These are phyloP conservation scores for Claviceps sp. DNA, from an alignment of 2,329 filamentous ascomycete species.

Conservation along the genomic window DNA sequence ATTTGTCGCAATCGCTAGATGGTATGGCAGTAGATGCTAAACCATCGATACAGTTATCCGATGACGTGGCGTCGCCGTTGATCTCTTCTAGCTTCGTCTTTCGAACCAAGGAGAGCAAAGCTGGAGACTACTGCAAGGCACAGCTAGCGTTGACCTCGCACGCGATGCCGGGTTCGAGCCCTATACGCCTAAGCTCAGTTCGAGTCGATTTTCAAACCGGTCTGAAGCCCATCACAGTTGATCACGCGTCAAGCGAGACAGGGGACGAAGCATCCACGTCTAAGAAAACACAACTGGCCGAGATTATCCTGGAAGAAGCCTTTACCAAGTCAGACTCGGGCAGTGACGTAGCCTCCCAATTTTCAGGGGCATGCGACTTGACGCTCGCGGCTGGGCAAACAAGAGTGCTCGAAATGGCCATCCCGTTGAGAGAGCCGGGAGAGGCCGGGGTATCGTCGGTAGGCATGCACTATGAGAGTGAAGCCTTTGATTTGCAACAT, in stretches of 20 bases:
- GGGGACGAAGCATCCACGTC: conserved; percentile 5
- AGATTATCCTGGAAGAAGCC: conserved; percentile 18
- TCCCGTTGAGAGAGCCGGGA: conserved; percentile 71
- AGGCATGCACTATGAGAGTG: conserved; percentile 47
- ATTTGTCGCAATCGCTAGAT: conserved; percentile 43
- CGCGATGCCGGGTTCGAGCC: conserved; percentile 36
- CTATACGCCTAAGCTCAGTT: conserved; percentile 38
- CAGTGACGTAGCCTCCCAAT: conserved; percentile 21
- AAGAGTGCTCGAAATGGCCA: conserved; percentile 56
- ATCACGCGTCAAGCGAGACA: conserved; percentile 21
- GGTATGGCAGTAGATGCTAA: conserved; percentile 29
- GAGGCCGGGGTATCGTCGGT: conserved; percentile 54
- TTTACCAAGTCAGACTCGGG: conserved; percentile 10
- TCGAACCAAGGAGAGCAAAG: conserved; percentile 42
- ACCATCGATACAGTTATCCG: conserved; percentile 36
- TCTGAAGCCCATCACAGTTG: conserved; percentile 40
- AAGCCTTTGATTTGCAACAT: conserved; percentile 55
- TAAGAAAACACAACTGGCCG: conserved; percentile 8
- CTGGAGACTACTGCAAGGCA: conserved; percentile 43
- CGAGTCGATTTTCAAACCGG: conserved; percentile 43
- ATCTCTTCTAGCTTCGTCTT: conserved; percentile 44
- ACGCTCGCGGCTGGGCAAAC: conserved; percentile 53
- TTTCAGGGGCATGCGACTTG: conserved; percentile 48
- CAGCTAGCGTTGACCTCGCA: conserved; percentile 46
- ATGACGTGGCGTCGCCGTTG: conserved; percentile 39